phyloP scores from a whole-genome alignment of 768 basidiomycete species.

The Mycena rebaudengoi region DNA sequence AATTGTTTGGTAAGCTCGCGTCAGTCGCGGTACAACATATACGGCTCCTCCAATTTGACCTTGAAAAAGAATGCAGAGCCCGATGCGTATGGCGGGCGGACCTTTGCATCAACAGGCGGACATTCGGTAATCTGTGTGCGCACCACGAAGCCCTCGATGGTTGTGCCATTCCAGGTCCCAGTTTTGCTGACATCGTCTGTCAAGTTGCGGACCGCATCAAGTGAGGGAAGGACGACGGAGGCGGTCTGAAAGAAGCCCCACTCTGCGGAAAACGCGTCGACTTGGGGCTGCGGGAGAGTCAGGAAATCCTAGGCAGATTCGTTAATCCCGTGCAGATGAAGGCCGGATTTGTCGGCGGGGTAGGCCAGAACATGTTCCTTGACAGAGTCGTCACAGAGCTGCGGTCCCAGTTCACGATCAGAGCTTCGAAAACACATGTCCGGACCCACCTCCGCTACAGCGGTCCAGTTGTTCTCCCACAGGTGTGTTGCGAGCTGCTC shows the following conservation, averaged over 20 bases:
- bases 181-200: slow-evolving; percentile 69
- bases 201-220: slow-evolving; percentile 77
- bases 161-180: slow-evolving; percentile 70
- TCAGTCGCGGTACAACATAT: slow-evolving; percentile 99
- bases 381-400: slow-evolving; percentile 98
- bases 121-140: slow-evolving; percentile 61
- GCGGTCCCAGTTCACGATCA: background rate
- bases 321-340: slow-evolving; percentile 95
- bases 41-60: slow-evolving; percentile 98
- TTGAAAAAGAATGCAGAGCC: slow-evolving; percentile 98
- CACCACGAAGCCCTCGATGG: slow-evolving; percentile 83
- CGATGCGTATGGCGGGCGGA: slow-evolving; percentile 67
- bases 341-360: slow-evolving; percentile 81
- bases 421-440: background rate
- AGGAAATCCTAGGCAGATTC: slow-evolving; percentile 68
- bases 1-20: slow-evolving; percentile 89
- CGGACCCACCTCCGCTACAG: slow-evolving; percentile 84
- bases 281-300: slow-evolving; percentile 71
- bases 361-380: slow-evolving; percentile 96
- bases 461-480: slow-evolving; percentile 88
- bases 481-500: slow-evolving; percentile 77
- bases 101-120: slow-evolving; percentile 42
- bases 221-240: slow-evolving; percentile 62
- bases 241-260: slow-evolving; percentile 92
- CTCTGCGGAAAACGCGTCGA: slow-evolving; percentile 83